phyloP scores from a whole-genome alignment of 2,329 filamentous ascomycete species.

The Epichloe sibirici region DNA sequence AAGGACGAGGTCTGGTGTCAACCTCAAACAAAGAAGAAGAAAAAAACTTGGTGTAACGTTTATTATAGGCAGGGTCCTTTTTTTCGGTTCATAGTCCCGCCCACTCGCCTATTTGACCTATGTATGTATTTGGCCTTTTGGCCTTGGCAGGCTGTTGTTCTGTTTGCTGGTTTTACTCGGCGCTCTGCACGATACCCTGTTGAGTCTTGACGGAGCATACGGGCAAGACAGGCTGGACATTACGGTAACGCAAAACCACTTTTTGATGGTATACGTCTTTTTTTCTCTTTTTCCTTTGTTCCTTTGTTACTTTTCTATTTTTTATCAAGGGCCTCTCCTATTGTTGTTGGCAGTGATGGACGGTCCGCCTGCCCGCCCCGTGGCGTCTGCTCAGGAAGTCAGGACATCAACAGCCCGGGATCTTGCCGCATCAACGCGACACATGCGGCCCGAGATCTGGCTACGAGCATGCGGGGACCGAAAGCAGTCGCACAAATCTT shows the following conservation, averaged over 20 bases:
- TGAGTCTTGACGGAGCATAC: too few species aligned
- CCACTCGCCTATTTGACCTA: not conserved
- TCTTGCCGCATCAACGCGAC: not conserved
- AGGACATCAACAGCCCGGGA: not conserved
- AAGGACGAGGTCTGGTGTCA: not conserved
- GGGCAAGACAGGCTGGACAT: too few species aligned
- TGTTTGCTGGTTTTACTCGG: too few species aligned
- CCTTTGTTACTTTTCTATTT: too few species aligned
- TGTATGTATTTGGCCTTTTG: too few species aligned
- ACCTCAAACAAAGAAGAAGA: not conserved
- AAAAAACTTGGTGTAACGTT: not conserved
- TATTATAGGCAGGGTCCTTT: not conserved
- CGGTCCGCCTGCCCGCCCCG: too few species aligned
- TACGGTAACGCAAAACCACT: too few species aligned
- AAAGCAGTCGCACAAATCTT: not conserved
- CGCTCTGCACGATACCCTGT: not conserved
- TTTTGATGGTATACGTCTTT: too few species aligned
- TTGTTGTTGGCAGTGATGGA: not conserved
- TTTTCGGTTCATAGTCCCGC: not conserved
- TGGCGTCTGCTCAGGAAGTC: not conserved
- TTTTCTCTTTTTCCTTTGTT: too few species aligned
- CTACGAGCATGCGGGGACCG: not conserved
- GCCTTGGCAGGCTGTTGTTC: too few species aligned
- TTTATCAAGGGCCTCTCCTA: not conserved
- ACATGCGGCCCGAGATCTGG: not conserved